Evolutionary conservation across 208 protist species (phyloP).

Genomic region (Trichomonas gallinae): DNA sequence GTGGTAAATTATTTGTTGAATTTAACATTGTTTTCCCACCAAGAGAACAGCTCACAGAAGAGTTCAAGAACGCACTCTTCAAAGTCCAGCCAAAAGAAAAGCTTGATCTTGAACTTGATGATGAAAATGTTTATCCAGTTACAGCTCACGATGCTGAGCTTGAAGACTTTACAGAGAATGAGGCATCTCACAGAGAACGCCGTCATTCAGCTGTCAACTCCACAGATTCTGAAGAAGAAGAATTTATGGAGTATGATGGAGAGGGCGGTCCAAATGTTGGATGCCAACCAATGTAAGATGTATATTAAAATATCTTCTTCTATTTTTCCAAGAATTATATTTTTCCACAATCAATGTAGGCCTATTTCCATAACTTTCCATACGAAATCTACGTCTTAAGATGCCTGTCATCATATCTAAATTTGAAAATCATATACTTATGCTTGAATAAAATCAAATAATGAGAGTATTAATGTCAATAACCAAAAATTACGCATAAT

Average conservation of each 20-base stretch:
- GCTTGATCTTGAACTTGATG: not conserved
- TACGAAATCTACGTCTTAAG: no score
- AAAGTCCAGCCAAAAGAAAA: not conserved
- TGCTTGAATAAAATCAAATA: no score
- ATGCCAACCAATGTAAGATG: slow-evolving; percentile 12
- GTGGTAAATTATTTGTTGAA: not conserved
- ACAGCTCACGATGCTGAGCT: not conserved
- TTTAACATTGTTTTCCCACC: not conserved
- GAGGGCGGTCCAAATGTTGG: not conserved
- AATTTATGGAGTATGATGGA: not conserved
- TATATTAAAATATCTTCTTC: not conserved
- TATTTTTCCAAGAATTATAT: not conserved
- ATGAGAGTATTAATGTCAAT: no score
- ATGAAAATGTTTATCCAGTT: not conserved
- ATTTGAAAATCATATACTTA: no score
- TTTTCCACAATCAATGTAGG: not conserved
- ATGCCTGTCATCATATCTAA: no score
- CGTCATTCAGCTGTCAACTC: not conserved
- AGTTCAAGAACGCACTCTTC: not conserved
- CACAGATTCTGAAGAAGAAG: not conserved
- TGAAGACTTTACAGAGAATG: not conserved
- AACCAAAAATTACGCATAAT: no score
- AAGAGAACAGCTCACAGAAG: not conserved
- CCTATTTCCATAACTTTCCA: no score
- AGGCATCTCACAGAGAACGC: not conserved